phyloP scores from a whole-genome alignment of 2,329 filamentous ascomycete species.

The Talaromyces sp. region DNA sequence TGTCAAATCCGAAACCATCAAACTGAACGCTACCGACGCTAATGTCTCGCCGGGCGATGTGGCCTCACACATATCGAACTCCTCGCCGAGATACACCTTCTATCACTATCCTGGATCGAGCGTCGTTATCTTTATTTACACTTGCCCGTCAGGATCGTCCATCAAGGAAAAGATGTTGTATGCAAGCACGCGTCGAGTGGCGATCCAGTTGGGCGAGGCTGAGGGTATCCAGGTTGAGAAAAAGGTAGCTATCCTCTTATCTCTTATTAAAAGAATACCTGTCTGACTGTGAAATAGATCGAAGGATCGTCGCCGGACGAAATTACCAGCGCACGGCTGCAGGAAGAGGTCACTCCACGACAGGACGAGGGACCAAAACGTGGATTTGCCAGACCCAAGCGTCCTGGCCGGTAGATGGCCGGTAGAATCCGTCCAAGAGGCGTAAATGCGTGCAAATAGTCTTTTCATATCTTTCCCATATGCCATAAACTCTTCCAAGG shows the following conservation, averaged over 20 bases:
- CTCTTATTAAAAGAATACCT: neutral
- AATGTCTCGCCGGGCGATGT: constrained; percentile 46
- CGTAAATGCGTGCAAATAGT: constrained; percentile 2
- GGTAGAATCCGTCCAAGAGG: neutral
- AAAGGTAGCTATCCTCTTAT: constrained; percentile 38
- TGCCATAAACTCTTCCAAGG: neutral
- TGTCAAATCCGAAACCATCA: constrained; percentile 52
- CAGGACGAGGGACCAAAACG: constrained; percentile 47
- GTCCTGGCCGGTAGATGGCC: constrained; percentile 50
- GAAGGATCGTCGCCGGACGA: constrained; percentile 59
- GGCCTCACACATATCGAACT: constrained; percentile 46
- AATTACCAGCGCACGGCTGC: constrained; percentile 51
- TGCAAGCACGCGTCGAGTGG: constrained; percentile 54
- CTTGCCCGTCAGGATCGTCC: constrained; percentile 57
- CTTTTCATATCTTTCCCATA: neutral
- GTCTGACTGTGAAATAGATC: constrained; percentile 36
- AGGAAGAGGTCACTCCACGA: constrained; percentile 52
- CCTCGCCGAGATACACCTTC: constrained; percentile 59
- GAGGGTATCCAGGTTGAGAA: constrained; percentile 57
- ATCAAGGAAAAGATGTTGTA: constrained; percentile 66
- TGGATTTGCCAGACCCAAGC: constrained; percentile 61
- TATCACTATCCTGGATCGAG: constrained; percentile 52
- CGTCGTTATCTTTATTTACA: constrained; percentile 59
- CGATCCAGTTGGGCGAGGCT: constrained; percentile 53
- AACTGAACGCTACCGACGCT: constrained; percentile 46